Evolutionary conservation across 176 grass and related monocot genomes (phyloP).

Genomic region (Raddia distichophylla): DNA sequence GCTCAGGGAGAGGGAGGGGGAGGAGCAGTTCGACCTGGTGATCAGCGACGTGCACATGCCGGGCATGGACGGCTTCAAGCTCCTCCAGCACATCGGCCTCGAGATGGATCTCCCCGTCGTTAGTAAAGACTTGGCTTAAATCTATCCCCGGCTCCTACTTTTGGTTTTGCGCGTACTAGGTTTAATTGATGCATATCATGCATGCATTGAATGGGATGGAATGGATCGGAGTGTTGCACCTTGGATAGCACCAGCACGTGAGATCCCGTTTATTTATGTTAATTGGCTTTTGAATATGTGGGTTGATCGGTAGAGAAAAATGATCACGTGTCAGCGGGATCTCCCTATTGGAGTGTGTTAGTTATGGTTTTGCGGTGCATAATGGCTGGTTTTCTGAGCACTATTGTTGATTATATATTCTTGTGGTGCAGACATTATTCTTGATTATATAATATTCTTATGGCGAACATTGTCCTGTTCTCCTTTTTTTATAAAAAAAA

Average conservation of each 20-base stretch:
- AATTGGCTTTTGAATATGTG: neutral
- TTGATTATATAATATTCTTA: neutral
- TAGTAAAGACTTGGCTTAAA: conserved; percentile 45
- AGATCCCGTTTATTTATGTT: conserved; percentile 7
- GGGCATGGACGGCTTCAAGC: conserved; percentile 71
- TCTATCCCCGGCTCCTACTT: neutral
- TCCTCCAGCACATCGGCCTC: conserved; percentile 57
- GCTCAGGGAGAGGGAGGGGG: conserved; percentile 55
- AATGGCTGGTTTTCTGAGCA: neutral
- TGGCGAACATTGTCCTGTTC: neutral
- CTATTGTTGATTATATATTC: neutral
- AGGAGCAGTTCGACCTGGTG: conserved; percentile 55
- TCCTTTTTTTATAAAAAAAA: too few species aligned
- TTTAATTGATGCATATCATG: neutral
- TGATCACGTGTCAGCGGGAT: neutral
- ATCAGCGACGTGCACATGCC: conserved; percentile 66
- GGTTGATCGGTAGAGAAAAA: neutral
- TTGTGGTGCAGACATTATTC: neutral
- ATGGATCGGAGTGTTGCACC: neutral
- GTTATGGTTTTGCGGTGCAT: neutral
- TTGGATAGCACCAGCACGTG: neutral
- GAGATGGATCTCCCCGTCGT: conserved; percentile 82
- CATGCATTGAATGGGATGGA: neutral
- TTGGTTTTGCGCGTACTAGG: neutral
- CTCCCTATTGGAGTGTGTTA: neutral